These are phyloP conservation scores for Aurifilum marmelostoma DNA, from an alignment of 2,329 filamentous ascomycete species.

Conservation along the genomic window DNA sequence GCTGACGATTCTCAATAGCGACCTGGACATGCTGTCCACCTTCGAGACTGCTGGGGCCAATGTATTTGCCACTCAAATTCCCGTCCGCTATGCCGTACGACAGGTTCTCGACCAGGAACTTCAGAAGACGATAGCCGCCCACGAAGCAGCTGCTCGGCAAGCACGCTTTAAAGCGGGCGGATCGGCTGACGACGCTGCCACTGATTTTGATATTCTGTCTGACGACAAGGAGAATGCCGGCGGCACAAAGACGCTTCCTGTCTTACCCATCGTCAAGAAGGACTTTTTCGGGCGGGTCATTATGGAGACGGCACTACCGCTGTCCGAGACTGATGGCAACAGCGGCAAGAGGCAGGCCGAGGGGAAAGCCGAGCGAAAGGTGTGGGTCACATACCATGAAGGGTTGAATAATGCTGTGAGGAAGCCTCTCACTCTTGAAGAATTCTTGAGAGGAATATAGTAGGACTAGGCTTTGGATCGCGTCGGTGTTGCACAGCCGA, in stretches of 20 bases:
- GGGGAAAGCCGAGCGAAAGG: constrained; percentile 57
- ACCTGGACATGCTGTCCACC: constrained; percentile 75
- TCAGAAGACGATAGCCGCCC: constrained; percentile 68
- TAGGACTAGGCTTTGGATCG: neutral
- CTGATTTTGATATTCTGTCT: neutral
- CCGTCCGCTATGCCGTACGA: constrained; percentile 87
- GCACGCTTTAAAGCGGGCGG: constrained; percentile 63
- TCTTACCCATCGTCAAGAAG: constrained; percentile 33
- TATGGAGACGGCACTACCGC: constrained; percentile 60
- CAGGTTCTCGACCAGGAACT: constrained; percentile 94
- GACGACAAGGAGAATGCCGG: constrained; percentile 45
- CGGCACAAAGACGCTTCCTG: constrained; percentile 36
- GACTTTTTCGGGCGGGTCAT: constrained; percentile 39
- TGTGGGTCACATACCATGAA: constrained; percentile 90
- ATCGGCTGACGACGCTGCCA: constrained; percentile 33
- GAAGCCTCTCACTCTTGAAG: constrained; percentile 80
- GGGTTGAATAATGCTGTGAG: constrained; percentile 90
- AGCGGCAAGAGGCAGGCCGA: constrained; percentile 33
- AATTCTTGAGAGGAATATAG: constrained; percentile 71
- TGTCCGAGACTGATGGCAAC: constrained; percentile 48
- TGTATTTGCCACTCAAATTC: constrained; percentile 61
- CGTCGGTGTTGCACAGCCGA: no score
- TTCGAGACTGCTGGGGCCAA: constrained; percentile 70
- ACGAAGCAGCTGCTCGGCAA: constrained; percentile 68
- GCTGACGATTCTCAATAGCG: constrained; percentile 42